Conservation (phyloP, 129 eudicot genomes). For the Lactuca saligna region DNA sequence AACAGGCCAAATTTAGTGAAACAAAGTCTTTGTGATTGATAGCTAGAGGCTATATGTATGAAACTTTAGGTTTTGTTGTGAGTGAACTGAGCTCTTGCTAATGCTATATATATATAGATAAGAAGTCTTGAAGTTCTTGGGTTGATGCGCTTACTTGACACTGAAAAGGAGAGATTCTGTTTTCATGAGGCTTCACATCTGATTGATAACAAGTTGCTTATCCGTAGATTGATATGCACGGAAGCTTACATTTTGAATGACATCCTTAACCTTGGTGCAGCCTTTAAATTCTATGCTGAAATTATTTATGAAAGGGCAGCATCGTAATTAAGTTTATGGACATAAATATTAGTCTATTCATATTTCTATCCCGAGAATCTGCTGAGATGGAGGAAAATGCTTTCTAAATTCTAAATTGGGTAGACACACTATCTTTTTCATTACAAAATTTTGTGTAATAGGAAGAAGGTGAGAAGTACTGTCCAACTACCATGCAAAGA, state of each 20-base stretch:
- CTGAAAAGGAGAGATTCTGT: conserved; percentile 13
- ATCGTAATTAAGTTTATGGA: conserved; percentile 23
- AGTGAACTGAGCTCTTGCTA: conserved; percentile 26
- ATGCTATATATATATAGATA: conserved; percentile 37
- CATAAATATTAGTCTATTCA: conserved; percentile 10
- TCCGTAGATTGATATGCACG: conserved; percentile 31
- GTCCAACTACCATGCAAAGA: conserved; percentile 11
- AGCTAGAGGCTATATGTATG: conserved; percentile 10
- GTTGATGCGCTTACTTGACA: conserved; percentile 21
- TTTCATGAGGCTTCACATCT: conserved; percentile 19
- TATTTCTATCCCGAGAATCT: conserved; percentile 25
- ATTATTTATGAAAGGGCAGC: conserved; percentile 19
- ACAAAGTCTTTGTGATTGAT: conserved; percentile 7
- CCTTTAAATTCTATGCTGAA: conserved; percentile 13
- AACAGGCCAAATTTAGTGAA: background rate
- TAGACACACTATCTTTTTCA: conserved; percentile 13
- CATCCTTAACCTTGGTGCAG: conserved; percentile 28
- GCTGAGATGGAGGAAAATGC: conserved; percentile 32
- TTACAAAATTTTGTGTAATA: conserved; percentile 12
- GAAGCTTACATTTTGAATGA: conserved; percentile 18
- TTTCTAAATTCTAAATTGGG: background rate
- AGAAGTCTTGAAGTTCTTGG: conserved; percentile 14
- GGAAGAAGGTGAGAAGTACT: conserved; percentile 23
- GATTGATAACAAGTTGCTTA: conserved; percentile 31
- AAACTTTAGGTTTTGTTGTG: conserved; percentile 22